These are phyloP conservation scores for Sophora flavescens DNA, from an alignment of 306 rosid genomes.

Conservation along the genomic window DNA sequence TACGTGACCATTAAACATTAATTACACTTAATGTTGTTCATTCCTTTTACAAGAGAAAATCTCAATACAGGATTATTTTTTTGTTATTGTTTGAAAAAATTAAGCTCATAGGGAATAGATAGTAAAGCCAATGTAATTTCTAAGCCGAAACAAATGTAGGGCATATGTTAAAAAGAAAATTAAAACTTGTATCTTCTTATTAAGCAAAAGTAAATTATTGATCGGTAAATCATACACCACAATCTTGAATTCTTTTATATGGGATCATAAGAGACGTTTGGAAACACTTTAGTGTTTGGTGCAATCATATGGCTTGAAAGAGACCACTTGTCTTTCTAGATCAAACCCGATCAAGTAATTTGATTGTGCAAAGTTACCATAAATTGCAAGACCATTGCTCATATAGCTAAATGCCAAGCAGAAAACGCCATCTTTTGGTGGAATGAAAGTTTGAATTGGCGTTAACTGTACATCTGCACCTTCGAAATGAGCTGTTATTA, in stretches of 20 bases:
- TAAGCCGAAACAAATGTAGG: not conserved
- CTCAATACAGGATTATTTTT: too few species aligned
- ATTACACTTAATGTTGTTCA: too few species aligned
- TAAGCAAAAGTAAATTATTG: not conserved
- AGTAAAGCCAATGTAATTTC: too few species aligned
- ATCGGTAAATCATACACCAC: not conserved
- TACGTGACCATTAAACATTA: too few species aligned
- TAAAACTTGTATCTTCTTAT: not conserved
- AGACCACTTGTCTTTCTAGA: slow-evolving; percentile 38
- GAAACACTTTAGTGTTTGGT: slow-evolving; percentile 24
- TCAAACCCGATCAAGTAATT: slow-evolving; percentile 59
- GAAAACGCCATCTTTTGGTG: slow-evolving; percentile 45
- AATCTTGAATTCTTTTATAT: not conserved
- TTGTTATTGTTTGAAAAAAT: too few species aligned
- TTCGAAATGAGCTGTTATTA: slow-evolving; percentile 40
- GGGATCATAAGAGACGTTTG: not conserved
- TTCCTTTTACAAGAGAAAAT: too few species aligned
- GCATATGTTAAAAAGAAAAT: not conserved
- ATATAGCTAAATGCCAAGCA: slow-evolving; percentile 38
- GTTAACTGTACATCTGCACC: slow-evolving; percentile 18
- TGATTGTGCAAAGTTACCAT: slow-evolving; percentile 54
- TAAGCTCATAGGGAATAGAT: too few species aligned
- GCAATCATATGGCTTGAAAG: slow-evolving; percentile 49
- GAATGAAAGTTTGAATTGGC: slow-evolving; percentile 37
- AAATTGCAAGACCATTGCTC: slow-evolving; percentile 29